phyloP scores from a whole-genome alignment of 1,284 basidiomycete species.

The Gymnopus androsaceus region DNA sequence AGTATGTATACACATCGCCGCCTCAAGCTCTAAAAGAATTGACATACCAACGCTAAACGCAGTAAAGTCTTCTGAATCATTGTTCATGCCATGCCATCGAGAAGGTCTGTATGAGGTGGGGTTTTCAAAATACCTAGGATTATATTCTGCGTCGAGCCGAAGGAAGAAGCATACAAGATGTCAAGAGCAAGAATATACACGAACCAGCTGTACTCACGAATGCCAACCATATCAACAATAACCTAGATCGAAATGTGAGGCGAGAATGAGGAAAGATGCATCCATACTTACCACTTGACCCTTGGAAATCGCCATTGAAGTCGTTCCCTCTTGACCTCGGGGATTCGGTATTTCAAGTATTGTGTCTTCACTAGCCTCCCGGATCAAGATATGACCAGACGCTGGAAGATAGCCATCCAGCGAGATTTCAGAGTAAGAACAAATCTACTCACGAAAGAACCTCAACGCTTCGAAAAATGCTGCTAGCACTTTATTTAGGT shows the following conservation, averaged over 20 bases:
- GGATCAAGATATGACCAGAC: slow-evolving; percentile 18
- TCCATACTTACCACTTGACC: slow-evolving; percentile 4
- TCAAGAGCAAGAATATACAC: not conserved
- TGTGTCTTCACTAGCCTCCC: slow-evolving; percentile 20
- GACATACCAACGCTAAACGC: slow-evolving; percentile 18
- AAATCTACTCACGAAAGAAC: slow-evolving; percentile 19
- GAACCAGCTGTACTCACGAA: slow-evolving; percentile 19
- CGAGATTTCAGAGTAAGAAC: not conserved
- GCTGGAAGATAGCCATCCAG: slow-evolving; percentile 8
- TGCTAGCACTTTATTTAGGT: slow-evolving; percentile 17
- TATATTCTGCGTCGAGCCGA: slow-evolving; percentile 20
- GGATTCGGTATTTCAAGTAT: slow-evolving; percentile 17
- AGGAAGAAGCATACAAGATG: not conserved
- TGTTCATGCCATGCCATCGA: slow-evolving; percentile 31
- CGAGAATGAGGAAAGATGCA: not conserved
- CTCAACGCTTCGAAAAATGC: slow-evolving; percentile 24
- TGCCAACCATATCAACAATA: slow-evolving; percentile 21
- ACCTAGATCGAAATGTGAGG: not conserved
- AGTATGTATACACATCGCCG: slow-evolving; percentile 17
- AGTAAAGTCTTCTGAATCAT: slow-evolving; percentile 19
- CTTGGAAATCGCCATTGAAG: slow-evolving; percentile 1
- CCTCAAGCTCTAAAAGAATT: slow-evolving; percentile 15
- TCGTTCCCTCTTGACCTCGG: slow-evolving; percentile 15
- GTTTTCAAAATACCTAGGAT: slow-evolving; percentile 29
- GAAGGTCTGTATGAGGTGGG: slow-evolving; percentile 31